Base-by-base conservation (phyloP, 2,329 filamentous ascomycete species). In the Emmonsiellopsis sp. region DNA sequence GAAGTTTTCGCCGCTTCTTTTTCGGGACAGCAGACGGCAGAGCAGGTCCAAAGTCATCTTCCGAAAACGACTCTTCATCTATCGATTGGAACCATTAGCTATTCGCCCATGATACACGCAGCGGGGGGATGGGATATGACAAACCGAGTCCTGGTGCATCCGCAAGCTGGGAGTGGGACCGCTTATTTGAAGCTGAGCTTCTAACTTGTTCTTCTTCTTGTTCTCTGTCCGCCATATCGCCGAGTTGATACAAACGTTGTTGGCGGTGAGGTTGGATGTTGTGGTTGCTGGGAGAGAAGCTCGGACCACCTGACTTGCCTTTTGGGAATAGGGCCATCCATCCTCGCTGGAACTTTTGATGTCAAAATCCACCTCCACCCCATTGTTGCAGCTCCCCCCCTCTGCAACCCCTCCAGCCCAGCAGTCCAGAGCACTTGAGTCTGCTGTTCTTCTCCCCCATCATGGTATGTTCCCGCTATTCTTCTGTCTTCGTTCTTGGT, bases 1-100 rank as follows among this genome's bases (percentile, higher is more conserved):
- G 89, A 2, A 98, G 83, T 62, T 88, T 88, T 63, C 91, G 82
- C 58, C 88, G 85, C 75, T 95, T 96, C 79, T 94, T 95, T 76
- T 92, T 92, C 52, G 84, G 87, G 2, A 85, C 84, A 49, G 84
- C 80, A 1, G 89, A 86, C 43, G 93, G 92, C 32, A 97, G 81
- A 62, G 92, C 86, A 31, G 93, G 93, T 43, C 93, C 93, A 75
- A 96, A 93, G 67, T 95, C 91, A 73, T 96, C 90, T 63, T 89
- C 87, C 2, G 87, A 92, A 37, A 89, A 94, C 63, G 80, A 83
- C 51, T 82, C 82, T 79, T 51, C 54, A 42, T 31, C 56, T 58
- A 54, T 20, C 35, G 9, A 40, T 37, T 34, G 11, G 30, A 11
- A 35, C n/a, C 30, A 37, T 34, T 6, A 45, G 16, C n/a, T 13